Evolutionary conservation across 495 filamentous ascomycete genomes (phyloP), one percentile per base, ranked within the genome.

Genomic region (Aspergillus sclerotioniger): DNA sequence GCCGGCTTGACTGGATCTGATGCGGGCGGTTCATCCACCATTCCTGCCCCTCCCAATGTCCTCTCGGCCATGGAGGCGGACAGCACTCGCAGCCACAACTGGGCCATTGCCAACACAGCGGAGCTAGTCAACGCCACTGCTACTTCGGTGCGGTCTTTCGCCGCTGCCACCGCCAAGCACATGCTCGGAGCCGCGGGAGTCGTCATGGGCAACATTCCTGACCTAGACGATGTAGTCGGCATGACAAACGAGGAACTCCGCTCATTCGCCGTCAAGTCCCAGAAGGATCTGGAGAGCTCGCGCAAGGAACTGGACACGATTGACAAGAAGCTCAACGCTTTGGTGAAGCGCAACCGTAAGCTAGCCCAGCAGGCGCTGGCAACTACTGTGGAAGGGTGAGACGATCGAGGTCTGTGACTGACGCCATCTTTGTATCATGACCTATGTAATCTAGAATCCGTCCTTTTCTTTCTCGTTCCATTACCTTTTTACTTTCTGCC

Each of bases 321-420:
- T 29, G 76, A 79, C 53, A 79, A 79, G 64, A 78, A 77, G 53
- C 67, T 82, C 29, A 65, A 66, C 44, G 77, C 69, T 7, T 53
- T 82, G 33, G 70, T 82, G 41, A 80, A 80, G 43, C 74, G 75
- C 33, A 82, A 82, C 63, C 76, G 72, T 64, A 79, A 78, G 60
- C 62, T 78, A 15, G 74, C 72, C 44, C 74, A 75, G 32, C 74
- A 76, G 58, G 76, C 76, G 9, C 45, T 79, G 28, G 56, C 67
- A 41, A 62, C 67, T 32, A 41, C 59, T 16, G 59, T 59, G 51
- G 49, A 64, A n/a, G 52, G 44, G 1, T 64, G 17, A 60, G n/a
- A n/a, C n/a, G n/a, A n/a, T n/a, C n/a, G n/a, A 1, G 35, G 6
- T 6, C 13, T n/a, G n/a, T n/a, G 17, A 25, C 13, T 10, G 45